Percentiles rank a stretch among this genome's conserved stretches.
phyloP scores from a whole-genome alignment of 139 green algal species.

The Chlamydomonas sphaeroides region DNA sequence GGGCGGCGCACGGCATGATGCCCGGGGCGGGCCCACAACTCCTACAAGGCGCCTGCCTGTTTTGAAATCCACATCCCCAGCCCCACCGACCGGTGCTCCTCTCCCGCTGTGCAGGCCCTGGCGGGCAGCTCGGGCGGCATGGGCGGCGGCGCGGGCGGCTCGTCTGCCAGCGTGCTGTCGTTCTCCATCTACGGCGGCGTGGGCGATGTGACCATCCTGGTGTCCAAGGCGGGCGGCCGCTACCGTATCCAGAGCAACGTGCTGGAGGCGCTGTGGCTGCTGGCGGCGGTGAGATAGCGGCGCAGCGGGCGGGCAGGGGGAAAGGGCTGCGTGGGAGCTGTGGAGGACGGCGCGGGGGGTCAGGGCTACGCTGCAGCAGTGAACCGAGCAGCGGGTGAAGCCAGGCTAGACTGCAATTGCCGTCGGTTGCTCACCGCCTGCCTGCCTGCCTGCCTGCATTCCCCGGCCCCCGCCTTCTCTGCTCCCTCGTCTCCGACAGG shows the following conservation, averaged over 20 bases:
- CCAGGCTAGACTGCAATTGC: no score
- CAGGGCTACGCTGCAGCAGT: no score
- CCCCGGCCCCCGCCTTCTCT: no score
- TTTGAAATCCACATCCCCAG: no score
- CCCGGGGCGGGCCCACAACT: no score
- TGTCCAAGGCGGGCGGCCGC: conserved; percentile 68
- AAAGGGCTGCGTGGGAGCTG: background rate
- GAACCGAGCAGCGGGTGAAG: no score
- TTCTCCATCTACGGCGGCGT: conserved; percentile 47
- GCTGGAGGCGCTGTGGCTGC: conserved; percentile 73
- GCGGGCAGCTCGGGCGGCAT: conserved; percentile 16
- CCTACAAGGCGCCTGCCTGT: no score
- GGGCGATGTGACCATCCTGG: conserved; percentile 68
- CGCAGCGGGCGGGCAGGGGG: background rate
- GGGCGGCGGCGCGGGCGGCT: background rate
- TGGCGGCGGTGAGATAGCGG: conserved; percentile 30
- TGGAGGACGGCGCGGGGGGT: background rate
- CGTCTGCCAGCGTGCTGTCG: conserved; percentile 59
- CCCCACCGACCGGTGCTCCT: no score
- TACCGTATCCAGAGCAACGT: conserved; percentile 72
- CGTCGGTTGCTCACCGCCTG: no score
- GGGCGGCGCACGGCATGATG: background rate
- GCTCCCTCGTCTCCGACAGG: conserved; percentile 25
- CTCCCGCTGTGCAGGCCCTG: no score
- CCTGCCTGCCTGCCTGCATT: no score